Evolutionary conservation across 73 alveolate genomes (phyloP).

Genomic region (Symbiodinium natans): DNA sequence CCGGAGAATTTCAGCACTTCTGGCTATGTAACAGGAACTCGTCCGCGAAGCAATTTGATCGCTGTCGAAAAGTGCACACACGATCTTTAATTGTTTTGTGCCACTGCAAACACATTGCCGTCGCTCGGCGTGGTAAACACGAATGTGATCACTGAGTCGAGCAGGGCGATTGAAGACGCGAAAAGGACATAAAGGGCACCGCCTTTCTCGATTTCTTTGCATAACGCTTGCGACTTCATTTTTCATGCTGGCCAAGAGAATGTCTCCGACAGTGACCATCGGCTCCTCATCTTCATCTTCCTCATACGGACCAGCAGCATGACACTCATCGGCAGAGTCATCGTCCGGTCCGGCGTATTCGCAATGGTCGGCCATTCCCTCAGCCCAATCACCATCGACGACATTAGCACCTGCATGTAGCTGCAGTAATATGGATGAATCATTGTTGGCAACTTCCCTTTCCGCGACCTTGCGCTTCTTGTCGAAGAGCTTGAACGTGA

Average conservation of each 20-base stretch:
- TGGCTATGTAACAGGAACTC: not conserved
- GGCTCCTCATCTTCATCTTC: not conserved
- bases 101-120: conserved; percentile 27
- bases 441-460: too few species aligned
- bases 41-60: not conserved
- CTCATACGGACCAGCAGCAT: not conserved
- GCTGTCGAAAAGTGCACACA: conserved; percentile 5
- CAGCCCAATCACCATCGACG: not conserved
- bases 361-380: not conserved
- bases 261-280: conserved; percentile 6
- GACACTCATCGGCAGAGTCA: not conserved
- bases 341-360: not conserved
- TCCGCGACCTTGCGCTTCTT: not conserved
- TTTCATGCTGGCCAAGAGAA: not conserved
- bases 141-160: not conserved
- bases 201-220: too few species aligned
- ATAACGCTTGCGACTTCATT: not conserved
- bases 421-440: not conserved
- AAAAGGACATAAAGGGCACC: conserved; percentile 27
- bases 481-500: not conserved
- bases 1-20: not conserved
- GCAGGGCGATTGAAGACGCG: not conserved
- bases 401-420: not conserved
- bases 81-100: conserved; percentile 13
- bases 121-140: not conserved